Evolutionary conservation across 2,329 filamentous ascomycete species (phyloP).

Genomic region (Malbranchea cinnamomea): DNA sequence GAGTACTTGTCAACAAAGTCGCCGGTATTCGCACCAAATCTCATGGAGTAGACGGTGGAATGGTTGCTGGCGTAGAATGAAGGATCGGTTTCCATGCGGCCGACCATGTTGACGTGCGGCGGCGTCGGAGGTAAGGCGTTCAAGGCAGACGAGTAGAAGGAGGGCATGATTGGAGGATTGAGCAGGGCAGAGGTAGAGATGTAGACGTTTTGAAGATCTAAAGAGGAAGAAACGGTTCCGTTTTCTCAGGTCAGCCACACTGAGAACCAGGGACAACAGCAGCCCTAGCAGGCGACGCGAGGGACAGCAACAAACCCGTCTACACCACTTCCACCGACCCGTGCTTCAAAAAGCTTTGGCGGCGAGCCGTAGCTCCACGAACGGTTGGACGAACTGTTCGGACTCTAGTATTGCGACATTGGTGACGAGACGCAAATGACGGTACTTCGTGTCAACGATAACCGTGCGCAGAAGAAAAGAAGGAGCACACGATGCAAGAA

Average conservation of each 20-base stretch:
- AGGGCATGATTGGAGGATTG: slow-evolving; percentile 23
- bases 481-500: slow-evolving; percentile 6
- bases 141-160: slow-evolving; percentile 26
- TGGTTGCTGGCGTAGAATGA: slow-evolving; percentile 25
- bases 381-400: slow-evolving; percentile 14
- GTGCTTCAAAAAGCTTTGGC: slow-evolving; percentile 24
- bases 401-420: slow-evolving; percentile 28
- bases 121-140: slow-evolving; percentile 29
- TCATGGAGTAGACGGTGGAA: slow-evolving; percentile 24
- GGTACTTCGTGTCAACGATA: too few relatives aligned
- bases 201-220: slow-evolving; percentile 19
- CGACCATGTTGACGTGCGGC: slow-evolving; percentile 23
- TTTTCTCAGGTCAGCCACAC: slow-evolving; percentile 12
- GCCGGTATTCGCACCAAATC: slow-evolving; percentile 28
- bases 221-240: slow-evolving; percentile 9
- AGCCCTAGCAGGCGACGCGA: slow-evolving; percentile 2
- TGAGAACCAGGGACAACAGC: slow-evolving; percentile 4
- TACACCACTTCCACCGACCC: slow-evolving; percentile 26
- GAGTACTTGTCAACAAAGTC: slow-evolving; percentile 33
- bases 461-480: slow-evolving; percentile 10
- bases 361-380: slow-evolving; percentile 24
- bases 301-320: slow-evolving; percentile 17
- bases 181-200: slow-evolving; percentile 16
- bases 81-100: slow-evolving; percentile 24
- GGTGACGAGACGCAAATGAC: slow-evolving; percentile 17